These are phyloP conservation scores for Talaromyces marneffei DNA, from an alignment of 2,329 filamentous ascomycete species.

Conservation along the genomic window DNA sequence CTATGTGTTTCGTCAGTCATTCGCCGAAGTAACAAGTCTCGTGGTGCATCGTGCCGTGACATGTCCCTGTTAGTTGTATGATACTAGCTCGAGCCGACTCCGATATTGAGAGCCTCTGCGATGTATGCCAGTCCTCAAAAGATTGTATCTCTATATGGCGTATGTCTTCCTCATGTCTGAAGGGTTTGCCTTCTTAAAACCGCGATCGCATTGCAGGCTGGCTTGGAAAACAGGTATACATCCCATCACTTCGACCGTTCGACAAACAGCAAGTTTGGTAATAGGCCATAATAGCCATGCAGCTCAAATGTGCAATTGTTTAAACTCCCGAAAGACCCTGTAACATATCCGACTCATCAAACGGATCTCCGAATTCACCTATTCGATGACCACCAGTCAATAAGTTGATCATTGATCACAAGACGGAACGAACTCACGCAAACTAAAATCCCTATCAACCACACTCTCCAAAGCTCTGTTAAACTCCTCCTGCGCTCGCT, in stretches of 20 bases:
- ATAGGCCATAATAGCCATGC: background rate
- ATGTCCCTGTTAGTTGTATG: background rate
- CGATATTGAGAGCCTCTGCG: background rate
- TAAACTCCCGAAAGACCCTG: conserved; percentile 10
- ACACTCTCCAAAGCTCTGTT: conserved; percentile 46
- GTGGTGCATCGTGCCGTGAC: background rate
- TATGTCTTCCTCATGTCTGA: background rate
- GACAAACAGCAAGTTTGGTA: background rate
- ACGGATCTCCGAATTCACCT: conserved; percentile 45
- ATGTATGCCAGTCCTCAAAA: background rate
- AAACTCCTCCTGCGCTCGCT: conserved; percentile 53
- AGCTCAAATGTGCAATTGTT: background rate
- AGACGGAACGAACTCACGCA: conserved; percentile 32
- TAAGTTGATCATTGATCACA: background rate
- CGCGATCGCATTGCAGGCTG: background rate
- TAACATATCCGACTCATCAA: conserved; percentile 38
- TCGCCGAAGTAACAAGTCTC: background rate
- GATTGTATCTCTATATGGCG: background rate
- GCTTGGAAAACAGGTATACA: background rate
- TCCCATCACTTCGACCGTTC: background rate
- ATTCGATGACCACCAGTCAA: background rate
- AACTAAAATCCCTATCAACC: conserved; percentile 48
- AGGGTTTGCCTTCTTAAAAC: no score
- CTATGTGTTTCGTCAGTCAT: background rate
- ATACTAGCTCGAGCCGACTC: background rate